phyloP scores from a whole-genome alignment of 192 early-diverging fungal species.

The Podila epigama region DNA sequence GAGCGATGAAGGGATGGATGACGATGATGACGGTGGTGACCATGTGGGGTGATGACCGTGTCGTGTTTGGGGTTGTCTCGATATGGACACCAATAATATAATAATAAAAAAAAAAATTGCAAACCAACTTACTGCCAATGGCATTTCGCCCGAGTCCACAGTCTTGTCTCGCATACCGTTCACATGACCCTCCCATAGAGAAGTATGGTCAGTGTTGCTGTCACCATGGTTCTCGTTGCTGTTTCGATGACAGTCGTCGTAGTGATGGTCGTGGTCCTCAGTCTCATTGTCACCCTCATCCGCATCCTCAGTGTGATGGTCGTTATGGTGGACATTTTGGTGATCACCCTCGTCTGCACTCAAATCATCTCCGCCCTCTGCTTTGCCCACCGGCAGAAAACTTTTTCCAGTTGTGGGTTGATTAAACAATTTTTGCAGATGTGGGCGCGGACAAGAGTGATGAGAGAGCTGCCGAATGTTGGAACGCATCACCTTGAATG shows the following conservation, averaged over 20 bases:
- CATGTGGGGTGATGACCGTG: no score
- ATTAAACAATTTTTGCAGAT: not conserved
- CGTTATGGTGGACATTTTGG: no score
- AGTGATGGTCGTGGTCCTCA: not conserved
- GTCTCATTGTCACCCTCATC: not conserved
- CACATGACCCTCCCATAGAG: not conserved
- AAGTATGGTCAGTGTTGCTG: no score
- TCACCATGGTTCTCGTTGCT: not conserved
- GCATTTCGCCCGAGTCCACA: not conserved
- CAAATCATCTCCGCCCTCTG: not conserved
- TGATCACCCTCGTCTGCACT: not conserved
- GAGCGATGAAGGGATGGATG: no score
- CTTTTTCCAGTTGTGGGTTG: not conserved
- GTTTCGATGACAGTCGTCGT: not conserved
- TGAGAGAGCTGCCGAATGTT: not conserved
- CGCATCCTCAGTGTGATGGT: not conserved
- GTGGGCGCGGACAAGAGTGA: not conserved
- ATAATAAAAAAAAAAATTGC: not conserved
- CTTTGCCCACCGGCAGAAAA: not conserved
- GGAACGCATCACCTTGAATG: not conserved
- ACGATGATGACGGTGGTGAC: no score
- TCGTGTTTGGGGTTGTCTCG: no score
- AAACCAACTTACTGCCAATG: constrained; percentile 4
- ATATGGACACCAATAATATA: no score
- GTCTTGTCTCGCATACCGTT: constrained; percentile 1